Percentiles rank a stretch among this genome's conserved stretches.
These are phyloP conservation scores for Curvularia lunata DNA, from an alignment of 2,329 filamentous ascomycete genomes.

Conservation along the genomic window DNA sequence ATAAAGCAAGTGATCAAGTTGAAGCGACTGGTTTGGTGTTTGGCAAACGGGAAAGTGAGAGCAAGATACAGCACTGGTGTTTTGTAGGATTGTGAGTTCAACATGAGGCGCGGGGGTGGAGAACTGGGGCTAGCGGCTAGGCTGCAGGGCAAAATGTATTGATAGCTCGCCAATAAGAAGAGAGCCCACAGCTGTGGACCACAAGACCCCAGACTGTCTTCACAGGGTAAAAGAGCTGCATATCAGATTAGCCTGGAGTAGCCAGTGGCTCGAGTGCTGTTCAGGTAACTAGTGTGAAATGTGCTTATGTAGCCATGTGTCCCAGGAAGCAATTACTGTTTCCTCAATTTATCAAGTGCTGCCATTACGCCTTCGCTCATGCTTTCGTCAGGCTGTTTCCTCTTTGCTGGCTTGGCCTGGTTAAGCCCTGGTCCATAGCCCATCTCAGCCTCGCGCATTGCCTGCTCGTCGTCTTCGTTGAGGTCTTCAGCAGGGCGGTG, in stretches of 20 bases:
- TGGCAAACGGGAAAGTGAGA: background rate
- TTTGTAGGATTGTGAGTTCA: too few species aligned
- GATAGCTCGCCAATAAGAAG: conserved; percentile 9
- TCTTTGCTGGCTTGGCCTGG: conserved; percentile 38
- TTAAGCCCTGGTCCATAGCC: conserved; percentile 22
- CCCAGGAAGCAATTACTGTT: conserved; percentile 28
- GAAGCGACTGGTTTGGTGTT: background rate
- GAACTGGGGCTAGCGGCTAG: conserved; percentile 4
- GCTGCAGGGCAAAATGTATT: background rate
- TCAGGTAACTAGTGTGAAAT: background rate
- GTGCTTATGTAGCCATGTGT: background rate
- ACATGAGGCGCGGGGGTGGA: conserved; percentile 2
- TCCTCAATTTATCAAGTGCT: conserved; percentile 62
- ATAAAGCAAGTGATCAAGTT: background rate
- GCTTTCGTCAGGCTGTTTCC: conserved; percentile 51
- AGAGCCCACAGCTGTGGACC: conserved; percentile 7
- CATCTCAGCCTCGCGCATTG: conserved; percentile 45
- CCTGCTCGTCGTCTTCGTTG: conserved; percentile 56
- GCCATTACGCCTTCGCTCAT: conserved; percentile 65
- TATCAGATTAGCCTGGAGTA: background rate
- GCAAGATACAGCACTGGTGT: background rate
- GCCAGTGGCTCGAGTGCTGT: background rate
- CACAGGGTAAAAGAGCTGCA: background rate
- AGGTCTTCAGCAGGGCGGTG: conserved; percentile 46
- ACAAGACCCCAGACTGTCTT: background rate